A percentile compares a stretch with the other conserved stretches of the same genome.
These are phyloP conservation scores for Oryza punctata DNA, from an alignment of 176 grass and related monocot species.

Conservation along the genomic window DNA sequence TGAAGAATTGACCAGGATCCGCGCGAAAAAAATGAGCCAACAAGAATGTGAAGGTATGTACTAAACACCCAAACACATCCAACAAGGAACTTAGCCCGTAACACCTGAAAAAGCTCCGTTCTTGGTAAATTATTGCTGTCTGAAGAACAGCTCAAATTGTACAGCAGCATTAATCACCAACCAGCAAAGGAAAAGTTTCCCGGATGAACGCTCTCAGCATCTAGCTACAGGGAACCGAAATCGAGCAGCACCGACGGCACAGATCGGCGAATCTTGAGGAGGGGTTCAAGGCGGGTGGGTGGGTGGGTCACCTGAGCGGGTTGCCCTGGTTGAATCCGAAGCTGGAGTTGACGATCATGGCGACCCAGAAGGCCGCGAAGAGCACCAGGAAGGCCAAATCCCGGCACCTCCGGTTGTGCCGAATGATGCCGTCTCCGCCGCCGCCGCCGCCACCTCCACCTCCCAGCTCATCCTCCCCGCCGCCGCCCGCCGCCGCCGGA, in stretches of 20 bases:
- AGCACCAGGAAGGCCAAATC: conserved; percentile 84
- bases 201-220: neutral
- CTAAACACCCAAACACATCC: neutral
- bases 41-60: neutral
- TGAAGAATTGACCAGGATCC: conserved; percentile 16
- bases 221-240: neutral
- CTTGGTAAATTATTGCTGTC: neutral
- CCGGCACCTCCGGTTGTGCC: conserved; percentile 77
- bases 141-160: conserved; percentile 9
- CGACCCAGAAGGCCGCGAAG: conserved; percentile 93
- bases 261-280: neutral
- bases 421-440: conserved; percentile 54
- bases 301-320: conserved; percentile 67
- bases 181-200: neutral
- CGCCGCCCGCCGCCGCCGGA: conserved; percentile 56
- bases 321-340: conserved; percentile 99
- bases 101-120: neutral
- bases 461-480: conserved; percentile 40
- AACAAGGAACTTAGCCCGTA: neutral
- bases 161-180: neutral
- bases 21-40: neutral
- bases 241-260: neutral
- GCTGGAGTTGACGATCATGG: conserved; percentile 99
- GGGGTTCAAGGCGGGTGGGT: neutral
- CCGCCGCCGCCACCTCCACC: conserved; percentile 5